Percentiles rank a stretch among this genome's conserved stretches.
Conservation (phyloP, 306 rosid genomes). For the Malus sylvestris region DNA sequence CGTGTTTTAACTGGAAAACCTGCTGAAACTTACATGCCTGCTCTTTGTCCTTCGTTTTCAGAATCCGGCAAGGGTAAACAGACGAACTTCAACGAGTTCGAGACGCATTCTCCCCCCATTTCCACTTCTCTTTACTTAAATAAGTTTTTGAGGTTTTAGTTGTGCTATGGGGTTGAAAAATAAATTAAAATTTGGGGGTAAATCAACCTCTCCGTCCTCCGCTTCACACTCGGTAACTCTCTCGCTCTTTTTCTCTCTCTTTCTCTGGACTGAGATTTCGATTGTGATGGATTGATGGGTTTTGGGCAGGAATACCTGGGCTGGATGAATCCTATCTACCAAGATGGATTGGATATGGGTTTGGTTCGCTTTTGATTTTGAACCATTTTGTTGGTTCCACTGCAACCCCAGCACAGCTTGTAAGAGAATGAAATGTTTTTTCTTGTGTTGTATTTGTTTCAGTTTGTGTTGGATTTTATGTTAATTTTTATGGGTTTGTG, state of each 20-base stretch:
- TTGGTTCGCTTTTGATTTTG: constrained; percentile 69
- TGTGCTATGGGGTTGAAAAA: too few relatives aligned
- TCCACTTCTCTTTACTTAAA: too few relatives aligned
- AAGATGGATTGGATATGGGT: constrained; percentile 93
- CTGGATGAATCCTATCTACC: constrained; percentile 91
- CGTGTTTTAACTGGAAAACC: too few relatives aligned
- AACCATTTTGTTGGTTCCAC: constrained; percentile 64
- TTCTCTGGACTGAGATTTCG: background rate
- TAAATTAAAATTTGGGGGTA: background rate
- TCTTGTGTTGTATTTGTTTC: background rate
- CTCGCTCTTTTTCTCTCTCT: constrained; percentile 2
- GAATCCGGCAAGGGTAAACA: too few relatives aligned
- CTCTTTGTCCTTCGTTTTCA: too few relatives aligned
- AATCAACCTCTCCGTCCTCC: constrained; percentile 81
- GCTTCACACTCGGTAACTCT: constrained; percentile 72
- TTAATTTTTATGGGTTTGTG: background rate
- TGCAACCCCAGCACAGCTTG: constrained; percentile 54
- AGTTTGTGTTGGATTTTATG: background rate
- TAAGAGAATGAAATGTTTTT: constrained; percentile 16
- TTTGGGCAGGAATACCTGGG: constrained; percentile 71
- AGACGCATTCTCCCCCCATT: too few relatives aligned
- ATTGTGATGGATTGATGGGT: background rate
- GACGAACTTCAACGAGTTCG: too few relatives aligned
- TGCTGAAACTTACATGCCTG: too few relatives aligned
- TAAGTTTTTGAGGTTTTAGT: too few relatives aligned